These are phyloP conservation scores for Delitschia confertaspora DNA, from an alignment of 495 filamentous ascomycete species.

Conservation along the genomic window DNA sequence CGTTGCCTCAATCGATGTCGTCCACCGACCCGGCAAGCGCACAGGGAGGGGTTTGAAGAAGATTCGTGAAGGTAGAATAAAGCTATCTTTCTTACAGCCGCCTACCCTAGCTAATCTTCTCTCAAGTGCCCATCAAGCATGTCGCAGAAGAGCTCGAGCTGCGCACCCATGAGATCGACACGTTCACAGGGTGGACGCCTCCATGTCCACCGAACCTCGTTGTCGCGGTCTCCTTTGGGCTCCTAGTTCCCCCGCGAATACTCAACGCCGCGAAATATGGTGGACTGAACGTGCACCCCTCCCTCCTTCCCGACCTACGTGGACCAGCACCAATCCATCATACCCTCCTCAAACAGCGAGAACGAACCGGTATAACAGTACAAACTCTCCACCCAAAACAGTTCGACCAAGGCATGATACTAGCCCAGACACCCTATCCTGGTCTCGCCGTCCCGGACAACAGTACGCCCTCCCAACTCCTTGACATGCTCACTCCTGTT, in stretches of 20 bases:
- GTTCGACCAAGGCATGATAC: slow-evolving; percentile 71
- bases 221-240: slow-evolving; percentile 91
- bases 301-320: slow-evolving; percentile 76
- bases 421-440: slow-evolving; percentile 55
- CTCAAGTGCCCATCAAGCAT: slow-evolving; percentile 64
- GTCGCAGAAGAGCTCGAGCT: slow-evolving; percentile 33
- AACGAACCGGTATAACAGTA: slow-evolving; percentile 61
- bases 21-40: slow-evolving; percentile 67
- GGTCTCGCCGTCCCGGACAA: slow-evolving; percentile 43
- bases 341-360: slow-evolving; percentile 52
- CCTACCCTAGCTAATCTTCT: too few species aligned
- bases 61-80: slow-evolving; percentile 55
- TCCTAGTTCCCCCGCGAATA: slow-evolving; percentile 72
- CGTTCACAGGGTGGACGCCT: slow-evolving; percentile 20
- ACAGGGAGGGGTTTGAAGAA: slow-evolving; percentile 63
- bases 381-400: slow-evolving; percentile 68
- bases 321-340: slow-evolving; percentile 63
- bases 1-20: slow-evolving; percentile 79
- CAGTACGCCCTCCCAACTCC: slow-evolving; percentile 32
- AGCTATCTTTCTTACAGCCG: not conserved
- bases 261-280: slow-evolving; percentile 63
- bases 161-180: slow-evolving; percentile 18
- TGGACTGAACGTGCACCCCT: slow-evolving; percentile 90
- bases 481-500: slow-evolving; percentile 37
- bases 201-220: slow-evolving; percentile 60